These are phyloP conservation scores for Cryphonectria japonica DNA, from an alignment of 2,329 filamentous ascomycete genomes.

Conservation along the genomic window DNA sequence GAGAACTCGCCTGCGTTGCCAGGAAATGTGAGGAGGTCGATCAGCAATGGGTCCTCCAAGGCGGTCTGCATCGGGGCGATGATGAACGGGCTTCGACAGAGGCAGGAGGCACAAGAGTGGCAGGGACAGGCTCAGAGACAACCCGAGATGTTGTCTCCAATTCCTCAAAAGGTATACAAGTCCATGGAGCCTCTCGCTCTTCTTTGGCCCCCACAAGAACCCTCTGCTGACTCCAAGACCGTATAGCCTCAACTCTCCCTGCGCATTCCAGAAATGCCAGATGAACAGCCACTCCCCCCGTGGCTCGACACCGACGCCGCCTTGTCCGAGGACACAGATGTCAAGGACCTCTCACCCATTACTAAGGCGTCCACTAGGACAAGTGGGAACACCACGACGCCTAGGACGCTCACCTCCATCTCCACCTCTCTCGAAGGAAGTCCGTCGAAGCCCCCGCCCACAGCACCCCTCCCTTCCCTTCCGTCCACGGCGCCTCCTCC, in stretches of 20 bases:
- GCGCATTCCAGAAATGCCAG: conserved; percentile 13
- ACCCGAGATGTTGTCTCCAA: conserved; percentile 12
- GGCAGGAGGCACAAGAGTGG: conserved; percentile 8
- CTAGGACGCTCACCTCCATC: conserved; percentile 10
- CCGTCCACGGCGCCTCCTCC: not conserved
- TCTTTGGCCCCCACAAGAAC: not conserved
- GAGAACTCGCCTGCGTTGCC: not conserved
- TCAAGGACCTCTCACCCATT: not conserved
- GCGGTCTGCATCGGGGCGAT: conserved; percentile 1
- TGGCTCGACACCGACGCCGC: not conserved
- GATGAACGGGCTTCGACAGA: not conserved
- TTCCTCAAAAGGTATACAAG: conserved; percentile 17
- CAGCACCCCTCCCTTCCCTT: conserved; percentile 5
- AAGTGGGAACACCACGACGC: conserved; percentile 4
- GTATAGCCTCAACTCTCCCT: conserved; percentile 13
- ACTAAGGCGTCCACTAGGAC: not conserved
- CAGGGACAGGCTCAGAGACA: not conserved
- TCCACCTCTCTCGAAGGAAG: conserved; percentile 1
- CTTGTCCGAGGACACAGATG: not conserved
- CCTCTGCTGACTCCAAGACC: not conserved
- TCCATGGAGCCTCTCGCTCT: not conserved
- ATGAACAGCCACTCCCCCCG: not conserved
- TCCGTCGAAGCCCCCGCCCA: conserved; percentile 8
- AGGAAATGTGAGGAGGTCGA: conserved; percentile 9
- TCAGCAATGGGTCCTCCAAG: not conserved